Evolutionary conservation across 1,284 basidiomycete species (phyloP), one percentile per base, ranked within the genome.

Genomic region (Moesziomyces sp.): DNA sequence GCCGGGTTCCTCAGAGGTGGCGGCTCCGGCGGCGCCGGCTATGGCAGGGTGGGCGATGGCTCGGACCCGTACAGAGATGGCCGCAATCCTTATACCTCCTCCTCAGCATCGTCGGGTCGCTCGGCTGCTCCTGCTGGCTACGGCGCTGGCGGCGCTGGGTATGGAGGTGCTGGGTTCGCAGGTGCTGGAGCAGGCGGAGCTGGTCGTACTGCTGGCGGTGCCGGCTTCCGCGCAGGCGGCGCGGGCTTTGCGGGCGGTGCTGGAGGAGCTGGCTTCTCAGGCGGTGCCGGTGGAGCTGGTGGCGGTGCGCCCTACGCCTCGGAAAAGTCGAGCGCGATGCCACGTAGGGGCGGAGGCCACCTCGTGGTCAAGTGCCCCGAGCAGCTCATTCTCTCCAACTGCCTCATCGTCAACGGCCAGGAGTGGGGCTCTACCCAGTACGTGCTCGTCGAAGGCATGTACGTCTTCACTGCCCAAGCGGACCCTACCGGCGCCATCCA

Each of bases 401-500:
- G 80, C 58, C 46, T 82, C 35, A 67, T 82, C 47, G 49, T 77
- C 56, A 81, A 81, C 53, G 65, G 68, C 14, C 74, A 80, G 30
- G 82, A 84, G 46, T 84, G 81, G 81, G 74, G 78, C 4, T 62
- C 59, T 24, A 78, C 80, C 21, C 77, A 78, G 43, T 84, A 83
- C 52, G 68, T 84, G 24, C 51, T 80, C 51, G 54, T 83, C 52
- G 73, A 83, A 21, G 78, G 80, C 28, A 65, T 70, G 45, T 82
- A 71, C 42, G 78, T 82, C 43, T 81, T 84, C 51, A 84, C 81
- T 18, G 79, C 75, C 1, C 26, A 64, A 23, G 51, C 71, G 24
- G 81, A 83, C 52, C 50, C 67, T 1, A 83, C 82, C 5, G 62
- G 68, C 18, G 51, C 57, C 10, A 71, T 83, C 19, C 65, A 70